Conservation (phyloP, 176 grass and related monocot genomes). For the Hyparrhenia diplandra region DNA sequence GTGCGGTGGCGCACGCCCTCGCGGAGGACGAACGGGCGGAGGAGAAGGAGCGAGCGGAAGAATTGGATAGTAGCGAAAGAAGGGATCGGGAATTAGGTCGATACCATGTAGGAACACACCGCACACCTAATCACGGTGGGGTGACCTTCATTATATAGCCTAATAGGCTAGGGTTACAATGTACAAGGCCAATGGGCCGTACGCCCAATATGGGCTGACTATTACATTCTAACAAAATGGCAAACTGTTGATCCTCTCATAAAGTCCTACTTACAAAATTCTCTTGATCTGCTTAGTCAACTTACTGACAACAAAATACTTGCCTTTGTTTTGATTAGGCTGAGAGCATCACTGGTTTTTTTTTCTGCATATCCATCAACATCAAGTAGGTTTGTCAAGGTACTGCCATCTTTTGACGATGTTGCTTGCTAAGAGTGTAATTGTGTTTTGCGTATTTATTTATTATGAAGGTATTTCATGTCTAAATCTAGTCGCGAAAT, state of each 20-base stretch:
- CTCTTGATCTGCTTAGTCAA: conserved; percentile 76
- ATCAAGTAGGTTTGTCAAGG: conserved; percentile 82
- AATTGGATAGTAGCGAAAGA: no score
- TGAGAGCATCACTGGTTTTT: conserved; percentile 46
- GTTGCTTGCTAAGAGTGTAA: neutral
- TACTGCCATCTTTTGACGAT: conserved; percentile 35
- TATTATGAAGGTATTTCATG: neutral
- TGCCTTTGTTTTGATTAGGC: conserved; percentile 44
- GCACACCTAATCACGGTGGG: no score
- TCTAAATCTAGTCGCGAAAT: neutral
- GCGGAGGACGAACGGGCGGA: no score
- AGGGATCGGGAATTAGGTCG: no score
- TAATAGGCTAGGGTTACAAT: no score
- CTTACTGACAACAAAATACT: conserved; percentile 67
- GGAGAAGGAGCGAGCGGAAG: no score
- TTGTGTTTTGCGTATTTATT: neutral
- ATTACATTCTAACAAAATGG: no score
- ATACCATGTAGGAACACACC: no score
- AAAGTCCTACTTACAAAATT: conserved; percentile 72
- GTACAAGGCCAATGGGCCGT: no score
- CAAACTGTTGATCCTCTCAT: conserved; percentile 53
- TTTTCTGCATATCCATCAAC: conserved; percentile 52
- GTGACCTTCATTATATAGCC: no score
- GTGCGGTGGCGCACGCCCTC: no score
- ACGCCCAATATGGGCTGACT: no score